These are phyloP conservation scores for Vanrija pseudolonga DNA, from an alignment of 1,284 basidiomycete genomes.

Conservation along the genomic window DNA sequence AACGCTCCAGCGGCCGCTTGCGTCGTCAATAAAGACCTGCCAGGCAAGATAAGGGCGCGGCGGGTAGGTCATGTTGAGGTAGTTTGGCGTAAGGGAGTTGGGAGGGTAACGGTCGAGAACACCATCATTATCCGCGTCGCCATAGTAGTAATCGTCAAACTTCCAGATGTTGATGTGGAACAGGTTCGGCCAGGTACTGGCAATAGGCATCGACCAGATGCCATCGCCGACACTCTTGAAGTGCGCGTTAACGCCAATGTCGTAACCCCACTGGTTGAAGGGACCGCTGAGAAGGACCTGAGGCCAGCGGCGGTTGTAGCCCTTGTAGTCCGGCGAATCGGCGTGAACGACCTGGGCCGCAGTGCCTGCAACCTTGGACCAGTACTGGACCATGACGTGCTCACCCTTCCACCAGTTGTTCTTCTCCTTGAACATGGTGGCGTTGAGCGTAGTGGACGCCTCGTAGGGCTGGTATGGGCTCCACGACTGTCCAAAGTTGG, in stretches of 20 bases:
- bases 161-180: constrained; percentile 83
- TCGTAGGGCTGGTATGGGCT: constrained; percentile 73
- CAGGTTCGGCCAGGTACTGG: constrained; percentile 80
- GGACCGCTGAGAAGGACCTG: constrained; percentile 78
- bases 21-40: constrained; percentile 73
- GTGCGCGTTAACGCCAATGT: constrained; percentile 66
- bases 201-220: constrained; percentile 56
- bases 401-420: constrained; percentile 72
- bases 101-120: constrained; percentile 83
- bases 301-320: constrained; percentile 67
- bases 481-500: constrained; percentile 83
- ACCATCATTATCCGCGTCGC: constrained; percentile 79
- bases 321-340: constrained; percentile 59
- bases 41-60: constrained; percentile 67
- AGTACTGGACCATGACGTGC: constrained; percentile 86
- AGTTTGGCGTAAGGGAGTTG: constrained; percentile 74
- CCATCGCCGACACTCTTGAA: constrained; percentile 64
- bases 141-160: constrained; percentile 85
- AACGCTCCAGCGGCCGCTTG: constrained; percentile 69
- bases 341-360: constrained; percentile 69
- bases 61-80: constrained; percentile 71
- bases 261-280: constrained; percentile 87
- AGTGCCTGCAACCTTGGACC: constrained; percentile 63
- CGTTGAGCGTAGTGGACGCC: constrained; percentile 62
- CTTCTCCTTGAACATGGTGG: constrained; percentile 55